Evolutionary conservation across 1,284 basidiomycete genomes (phyloP).

Genomic region (Retiboletus fuscus): DNA sequence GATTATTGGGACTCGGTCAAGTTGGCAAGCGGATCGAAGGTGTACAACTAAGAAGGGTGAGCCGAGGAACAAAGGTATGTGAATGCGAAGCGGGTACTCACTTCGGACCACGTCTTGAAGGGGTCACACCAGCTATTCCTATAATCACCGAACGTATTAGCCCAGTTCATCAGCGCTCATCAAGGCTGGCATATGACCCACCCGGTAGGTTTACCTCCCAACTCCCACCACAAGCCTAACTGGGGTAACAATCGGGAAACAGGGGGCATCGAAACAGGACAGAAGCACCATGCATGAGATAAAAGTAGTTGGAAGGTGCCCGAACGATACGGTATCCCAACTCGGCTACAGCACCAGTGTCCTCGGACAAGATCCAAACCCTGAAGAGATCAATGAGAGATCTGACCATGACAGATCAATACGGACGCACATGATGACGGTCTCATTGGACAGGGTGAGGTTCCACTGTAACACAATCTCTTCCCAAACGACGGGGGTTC

Average conservation of each 20-base stretch:
- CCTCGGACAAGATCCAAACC: conserved; percentile 77
- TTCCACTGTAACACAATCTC: conserved; percentile 73
- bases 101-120: conserved; percentile 66
- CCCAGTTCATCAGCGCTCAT: background rate
- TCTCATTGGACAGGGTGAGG: conserved; percentile 71
- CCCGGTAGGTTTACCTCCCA: conserved; percentile 67
- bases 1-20: conserved; percentile 51
- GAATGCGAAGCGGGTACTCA: conserved; percentile 34
- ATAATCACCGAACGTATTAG: conserved; percentile 27
- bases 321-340: conserved; percentile 75
- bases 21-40: conserved; percentile 65
- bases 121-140: conserved; percentile 67
- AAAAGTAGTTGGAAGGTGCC: conserved; percentile 80
- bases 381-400: conserved; percentile 46
- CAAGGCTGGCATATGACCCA: conserved; percentile 30
- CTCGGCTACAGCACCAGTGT: conserved; percentile 68
- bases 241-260: conserved; percentile 11
- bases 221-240: conserved; percentile 83
- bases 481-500: conserved; percentile 81
- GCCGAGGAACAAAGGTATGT: background rate
- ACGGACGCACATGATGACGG: conserved; percentile 68
- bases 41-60: conserved; percentile 52
- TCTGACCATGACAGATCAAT: background rate
- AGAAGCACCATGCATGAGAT: conserved; percentile 70
- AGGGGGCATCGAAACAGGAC: conserved; percentile 26